These are phyloP conservation scores for Agarophyton chilense DNA, from an alignment of 23 red algal genomes.

Conservation along the genomic window DNA sequence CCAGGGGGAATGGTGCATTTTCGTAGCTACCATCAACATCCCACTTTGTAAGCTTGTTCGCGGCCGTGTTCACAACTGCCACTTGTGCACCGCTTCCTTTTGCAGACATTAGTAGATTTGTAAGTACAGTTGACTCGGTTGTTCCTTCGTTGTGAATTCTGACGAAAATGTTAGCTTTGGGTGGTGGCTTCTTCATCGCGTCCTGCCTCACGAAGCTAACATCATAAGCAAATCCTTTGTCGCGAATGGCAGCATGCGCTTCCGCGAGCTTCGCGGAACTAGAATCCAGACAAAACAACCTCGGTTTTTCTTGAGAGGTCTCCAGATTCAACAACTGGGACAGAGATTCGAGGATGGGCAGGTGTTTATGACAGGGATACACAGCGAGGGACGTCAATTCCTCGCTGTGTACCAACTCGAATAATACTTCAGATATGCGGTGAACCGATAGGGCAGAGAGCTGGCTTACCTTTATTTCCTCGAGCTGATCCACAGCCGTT, in stretches of 20 bases:
- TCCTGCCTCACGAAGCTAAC: neutral
- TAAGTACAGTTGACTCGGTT: neutral
- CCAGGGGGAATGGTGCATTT: neutral
- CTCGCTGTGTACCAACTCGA: neutral
- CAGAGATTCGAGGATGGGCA: neutral
- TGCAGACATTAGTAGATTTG: neutral
- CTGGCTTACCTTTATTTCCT: too few species aligned
- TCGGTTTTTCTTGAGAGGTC: neutral
- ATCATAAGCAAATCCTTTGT: neutral
- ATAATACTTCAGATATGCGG: constrained; percentile 17
- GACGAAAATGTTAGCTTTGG: neutral
- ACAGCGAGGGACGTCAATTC: neutral
- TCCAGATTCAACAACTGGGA: neutral
- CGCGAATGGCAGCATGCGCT: neutral
- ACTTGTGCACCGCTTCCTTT: neutral
- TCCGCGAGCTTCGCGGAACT: neutral
- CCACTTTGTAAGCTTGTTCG: neutral
- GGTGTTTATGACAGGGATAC: constrained; percentile 8
- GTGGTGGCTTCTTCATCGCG: neutral
- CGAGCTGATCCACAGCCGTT: neutral
- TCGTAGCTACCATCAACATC: too few species aligned
- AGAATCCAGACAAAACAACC: neutral
- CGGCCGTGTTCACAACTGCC: neutral
- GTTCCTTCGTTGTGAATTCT: neutral
- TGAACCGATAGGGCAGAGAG: neutral